A percentile compares a stretch with the other conserved stretches of the same genome.
Conservation (phyloP, 495 filamentous ascomycete genomes). For the Durotheca rogersii region DNA sequence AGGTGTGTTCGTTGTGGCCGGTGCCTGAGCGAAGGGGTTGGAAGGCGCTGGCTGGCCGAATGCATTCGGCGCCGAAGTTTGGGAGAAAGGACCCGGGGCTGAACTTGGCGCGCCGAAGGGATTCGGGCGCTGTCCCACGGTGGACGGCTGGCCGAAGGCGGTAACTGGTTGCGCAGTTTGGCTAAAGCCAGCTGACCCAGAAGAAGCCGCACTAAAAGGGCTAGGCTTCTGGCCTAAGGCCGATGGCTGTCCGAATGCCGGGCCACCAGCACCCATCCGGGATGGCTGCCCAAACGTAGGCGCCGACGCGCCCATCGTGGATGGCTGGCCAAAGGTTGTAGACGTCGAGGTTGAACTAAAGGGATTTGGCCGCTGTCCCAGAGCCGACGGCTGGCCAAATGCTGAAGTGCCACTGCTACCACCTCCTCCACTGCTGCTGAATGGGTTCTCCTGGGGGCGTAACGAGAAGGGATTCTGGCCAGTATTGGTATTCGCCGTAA, state of each 20-base stretch:
- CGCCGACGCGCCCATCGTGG: slow-evolving; percentile 33
- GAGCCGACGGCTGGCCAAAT: slow-evolving; percentile 47
- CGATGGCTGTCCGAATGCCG: slow-evolving; percentile 41
- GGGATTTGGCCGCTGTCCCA: slow-evolving; percentile 44
- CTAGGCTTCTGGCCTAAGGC: slow-evolving; percentile 42
- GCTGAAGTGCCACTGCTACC: slow-evolving; percentile 11
- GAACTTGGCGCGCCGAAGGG: slow-evolving; percentile 23
- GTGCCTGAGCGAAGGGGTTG: slow-evolving; percentile 32
- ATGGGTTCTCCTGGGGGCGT: slow-evolving; percentile 31
- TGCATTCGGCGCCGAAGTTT: slow-evolving; percentile 33
- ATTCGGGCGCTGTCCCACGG: slow-evolving; percentile 25
- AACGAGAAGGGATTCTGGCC: slow-evolving; percentile 41
- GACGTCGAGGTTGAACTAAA: slow-evolving; percentile 41
- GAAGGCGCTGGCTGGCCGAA: slow-evolving; percentile 38
- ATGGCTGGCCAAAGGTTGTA: slow-evolving; percentile 46
- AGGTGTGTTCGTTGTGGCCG: neutral
- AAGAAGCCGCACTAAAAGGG: slow-evolving; percentile 39
- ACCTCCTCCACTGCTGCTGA: slow-evolving; percentile 19
- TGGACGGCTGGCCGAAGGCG: slow-evolving; percentile 26
- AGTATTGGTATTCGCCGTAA: slow-evolving; percentile 18
- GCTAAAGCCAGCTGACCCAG: slow-evolving; percentile 25
- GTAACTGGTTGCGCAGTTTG: slow-evolving; percentile 21
- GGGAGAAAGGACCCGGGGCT: slow-evolving; percentile 28
- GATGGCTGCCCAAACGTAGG: slow-evolving; percentile 46
- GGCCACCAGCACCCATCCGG: slow-evolving; percentile 35